phyloP scores from a whole-genome alignment of 352 stramenopile species.

The Aphanomyces stellatus region DNA sequence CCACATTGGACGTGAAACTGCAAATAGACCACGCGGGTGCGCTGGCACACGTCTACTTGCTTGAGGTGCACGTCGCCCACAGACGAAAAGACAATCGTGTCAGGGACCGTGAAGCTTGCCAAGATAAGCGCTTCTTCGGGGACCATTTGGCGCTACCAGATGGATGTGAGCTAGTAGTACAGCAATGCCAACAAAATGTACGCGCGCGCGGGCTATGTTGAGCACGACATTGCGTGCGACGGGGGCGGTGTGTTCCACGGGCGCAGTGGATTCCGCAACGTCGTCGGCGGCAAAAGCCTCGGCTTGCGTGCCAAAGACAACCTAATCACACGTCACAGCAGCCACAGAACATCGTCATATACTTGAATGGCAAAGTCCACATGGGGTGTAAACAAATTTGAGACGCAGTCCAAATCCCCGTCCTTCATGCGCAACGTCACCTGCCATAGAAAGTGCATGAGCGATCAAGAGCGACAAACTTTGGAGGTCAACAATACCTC shows the following conservation, averaged over 20 bases:
- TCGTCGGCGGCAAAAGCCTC: constrained; percentile 10
- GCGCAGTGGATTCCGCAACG: not conserved
- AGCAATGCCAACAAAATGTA: not conserved
- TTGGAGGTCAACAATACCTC: constrained; percentile 18
- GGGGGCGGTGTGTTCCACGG: not conserved
- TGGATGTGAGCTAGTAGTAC: no score
- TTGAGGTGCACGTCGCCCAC: constrained; percentile 76
- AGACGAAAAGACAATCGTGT: constrained; percentile 39
- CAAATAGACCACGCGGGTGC: constrained; percentile 58
- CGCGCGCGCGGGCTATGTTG: not conserved
- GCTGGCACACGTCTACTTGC: constrained; percentile 62
- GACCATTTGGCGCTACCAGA: not conserved
- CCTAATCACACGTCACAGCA: not conserved
- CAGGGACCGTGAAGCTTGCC: not conserved
- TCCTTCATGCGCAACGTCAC: constrained; percentile 45
- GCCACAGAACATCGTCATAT: no score
- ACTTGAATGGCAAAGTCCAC: constrained; percentile 58
- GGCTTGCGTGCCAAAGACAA: not conserved
- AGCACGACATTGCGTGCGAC: not conserved
- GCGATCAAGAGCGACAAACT: not conserved
- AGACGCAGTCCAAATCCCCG: constrained; percentile 80
- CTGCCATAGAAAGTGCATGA: constrained; percentile 30
- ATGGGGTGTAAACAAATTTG: constrained; percentile 50
- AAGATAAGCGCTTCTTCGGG: constrained; percentile 2
- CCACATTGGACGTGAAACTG: constrained; percentile 64